Conservation (phyloP, 2,329 filamentous ascomycete genomes). For the Arthrobotrys megalospora region DNA sequence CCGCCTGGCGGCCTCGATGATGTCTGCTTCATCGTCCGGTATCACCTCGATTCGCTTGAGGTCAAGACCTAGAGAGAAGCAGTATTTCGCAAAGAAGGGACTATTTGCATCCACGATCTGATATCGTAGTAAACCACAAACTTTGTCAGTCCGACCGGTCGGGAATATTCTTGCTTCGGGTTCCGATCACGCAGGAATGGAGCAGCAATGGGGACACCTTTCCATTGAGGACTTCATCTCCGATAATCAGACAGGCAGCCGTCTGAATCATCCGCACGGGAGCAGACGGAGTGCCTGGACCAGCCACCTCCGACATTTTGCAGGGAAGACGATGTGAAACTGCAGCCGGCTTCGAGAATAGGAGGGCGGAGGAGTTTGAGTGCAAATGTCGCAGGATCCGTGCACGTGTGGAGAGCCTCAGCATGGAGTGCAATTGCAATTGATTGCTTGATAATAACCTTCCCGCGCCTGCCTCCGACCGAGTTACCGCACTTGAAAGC, state of each 20-base stretch:
- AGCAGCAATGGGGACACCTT: conserved; percentile 74
- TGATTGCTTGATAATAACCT: not conserved
- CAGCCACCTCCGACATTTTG: conserved; percentile 65
- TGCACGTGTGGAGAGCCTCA: conserved; percentile 14
- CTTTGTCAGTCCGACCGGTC: not conserved
- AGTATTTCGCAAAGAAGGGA: conserved; percentile 76
- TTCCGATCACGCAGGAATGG: conserved; percentile 8
- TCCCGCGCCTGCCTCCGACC: conserved; percentile 6
- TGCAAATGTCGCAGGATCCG: conserved; percentile 34
- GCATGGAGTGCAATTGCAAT: not conserved
- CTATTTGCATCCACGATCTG: conserved; percentile 73
- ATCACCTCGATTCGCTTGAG: conserved; percentile 93
- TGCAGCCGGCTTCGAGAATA: conserved; percentile 67
- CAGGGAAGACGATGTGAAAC: conserved; percentile 56
- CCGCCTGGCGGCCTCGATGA: conserved; percentile 85
- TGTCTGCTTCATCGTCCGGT: conserved; percentile 90
- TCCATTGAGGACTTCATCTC: conserved; percentile 95
- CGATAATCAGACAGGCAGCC: conserved; percentile 92
- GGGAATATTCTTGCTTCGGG: not conserved
- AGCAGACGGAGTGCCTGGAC: not conserved
- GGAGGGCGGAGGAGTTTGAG: conserved; percentile 66
- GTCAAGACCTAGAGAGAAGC: conserved; percentile 76
- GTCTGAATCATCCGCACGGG: conserved; percentile 76
- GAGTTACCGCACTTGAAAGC: conserved; percentile 16
- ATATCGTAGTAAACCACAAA: not conserved